Percentiles rank a stretch among this genome's conserved stretches.
Evolutionary conservation across 306 rosid species (phyloP).

Genomic region (Crotalaria pallida): DNA sequence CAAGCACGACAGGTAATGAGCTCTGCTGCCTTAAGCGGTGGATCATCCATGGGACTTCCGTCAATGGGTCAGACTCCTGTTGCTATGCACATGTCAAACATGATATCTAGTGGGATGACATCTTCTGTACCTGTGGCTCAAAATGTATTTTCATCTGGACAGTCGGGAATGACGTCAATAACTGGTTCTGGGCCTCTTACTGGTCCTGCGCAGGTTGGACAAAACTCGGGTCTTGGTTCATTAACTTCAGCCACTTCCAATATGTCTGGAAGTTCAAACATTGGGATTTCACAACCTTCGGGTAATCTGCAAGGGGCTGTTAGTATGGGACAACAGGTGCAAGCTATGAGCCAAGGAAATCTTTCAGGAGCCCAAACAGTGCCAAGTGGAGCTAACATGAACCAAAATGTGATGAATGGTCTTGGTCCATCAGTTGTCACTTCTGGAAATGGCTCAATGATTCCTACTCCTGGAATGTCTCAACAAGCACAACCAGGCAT

Average conservation of each 20-base stretch:
- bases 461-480: slow-evolving; percentile 95
- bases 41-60: slow-evolving; percentile 70
- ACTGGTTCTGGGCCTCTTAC: slow-evolving; percentile 65
- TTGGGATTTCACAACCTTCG: slow-evolving; percentile 78
- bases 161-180: slow-evolving; percentile 47
- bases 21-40: slow-evolving; percentile 71
- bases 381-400: slow-evolving; percentile 80
- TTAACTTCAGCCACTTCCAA: slow-evolving; percentile 62
- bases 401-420: slow-evolving; percentile 67
- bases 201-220: slow-evolving; percentile 62
- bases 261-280: slow-evolving; percentile 65
- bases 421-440: slow-evolving; percentile 73
- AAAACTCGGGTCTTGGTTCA: slow-evolving; percentile 60
- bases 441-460: slow-evolving; percentile 89
- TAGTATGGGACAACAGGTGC: slow-evolving; percentile 75
- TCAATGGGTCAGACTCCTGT: slow-evolving; percentile 81
- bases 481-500: slow-evolving; percentile 75
- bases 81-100: slow-evolving; percentile 89
- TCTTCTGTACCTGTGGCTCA: slow-evolving; percentile 81
- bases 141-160: slow-evolving; percentile 80
- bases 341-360: slow-evolving; percentile 79
- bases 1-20: slow-evolving; percentile 77
- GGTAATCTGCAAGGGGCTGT: slow-evolving; percentile 71
- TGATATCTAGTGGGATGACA: slow-evolving; percentile 97
- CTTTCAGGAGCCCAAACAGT: slow-evolving; percentile 68